Evolutionary conservation across 2,329 filamentous ascomycete genomes (phyloP).

Genomic region (Aspergillus tamarii): DNA sequence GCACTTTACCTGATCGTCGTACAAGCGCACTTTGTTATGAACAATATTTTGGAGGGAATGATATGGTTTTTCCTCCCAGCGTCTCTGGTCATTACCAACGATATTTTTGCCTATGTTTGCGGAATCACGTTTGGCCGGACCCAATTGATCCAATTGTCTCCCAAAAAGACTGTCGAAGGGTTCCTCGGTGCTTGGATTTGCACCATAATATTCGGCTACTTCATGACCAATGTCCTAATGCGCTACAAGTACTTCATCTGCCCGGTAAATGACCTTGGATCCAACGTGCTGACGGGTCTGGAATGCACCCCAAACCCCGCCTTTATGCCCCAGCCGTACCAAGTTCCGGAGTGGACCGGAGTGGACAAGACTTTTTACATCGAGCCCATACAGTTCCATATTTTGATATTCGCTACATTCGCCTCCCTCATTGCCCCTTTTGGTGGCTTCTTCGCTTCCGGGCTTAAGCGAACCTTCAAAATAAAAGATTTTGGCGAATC

Average conservation of each 20-base stretch:
- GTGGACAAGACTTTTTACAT: conserved; percentile 72
- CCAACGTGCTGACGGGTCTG: conserved; percentile 88
- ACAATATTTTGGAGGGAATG: conserved; percentile 99
- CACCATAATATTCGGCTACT: conserved; percentile 82
- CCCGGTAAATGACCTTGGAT: conserved; percentile 92
- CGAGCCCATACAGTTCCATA: conserved; percentile 90
- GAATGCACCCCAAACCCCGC: conserved; percentile 89
- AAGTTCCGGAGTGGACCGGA: conserved; percentile 73
- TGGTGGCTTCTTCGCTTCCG: conserved; percentile 96
- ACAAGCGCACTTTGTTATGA: conserved; percentile 99
- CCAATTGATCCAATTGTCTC: conserved; percentile 95
- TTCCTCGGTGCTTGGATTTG: conserved; percentile 96
- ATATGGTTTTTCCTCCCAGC: conserved; percentile 99
- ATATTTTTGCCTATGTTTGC: conserved; percentile 97
- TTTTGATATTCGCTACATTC: conserved; percentile 86
- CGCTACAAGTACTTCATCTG: conserved; percentile 97
- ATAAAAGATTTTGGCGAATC: conserved; percentile 99
- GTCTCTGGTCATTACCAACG: conserved; percentile 94
- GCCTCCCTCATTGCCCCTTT: conserved; percentile 96
- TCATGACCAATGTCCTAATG: conserved; percentile 81
- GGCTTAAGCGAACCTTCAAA: conserved; percentile 97
- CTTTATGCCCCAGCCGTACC: conserved; percentile 77
- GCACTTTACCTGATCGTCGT: conserved; percentile 96
- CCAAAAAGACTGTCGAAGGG: conserved; percentile 98
- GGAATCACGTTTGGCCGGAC: conserved; percentile 96